Conservation (phyloP, 164 flowering plant genomes). For the Chloranthus sessilifolius region DNA sequence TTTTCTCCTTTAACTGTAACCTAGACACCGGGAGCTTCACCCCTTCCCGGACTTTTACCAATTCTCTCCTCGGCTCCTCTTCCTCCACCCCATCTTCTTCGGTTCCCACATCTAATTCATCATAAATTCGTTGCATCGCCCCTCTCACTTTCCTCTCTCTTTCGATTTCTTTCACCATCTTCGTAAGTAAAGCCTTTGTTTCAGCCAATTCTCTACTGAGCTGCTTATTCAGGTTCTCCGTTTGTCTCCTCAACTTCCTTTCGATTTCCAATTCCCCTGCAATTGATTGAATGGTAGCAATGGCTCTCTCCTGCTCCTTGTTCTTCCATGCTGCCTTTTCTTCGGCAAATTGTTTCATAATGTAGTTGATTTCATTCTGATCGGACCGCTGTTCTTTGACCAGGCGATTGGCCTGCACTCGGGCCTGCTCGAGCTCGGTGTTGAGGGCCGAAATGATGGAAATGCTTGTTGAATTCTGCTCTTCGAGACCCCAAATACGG, state of each 20-base stretch:
- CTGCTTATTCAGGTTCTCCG: slow-evolving; percentile 81
- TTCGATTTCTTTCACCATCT: slow-evolving; percentile 62
- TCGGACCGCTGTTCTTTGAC: slow-evolving; percentile 67
- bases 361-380: slow-evolving; percentile 45
- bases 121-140: slow-evolving; percentile 61
- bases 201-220: slow-evolving; percentile 76
- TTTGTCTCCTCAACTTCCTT: slow-evolving; percentile 67
- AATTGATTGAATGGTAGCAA: slow-evolving; percentile 62
- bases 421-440: slow-evolving; percentile 83
- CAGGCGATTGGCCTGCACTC: slow-evolving; percentile 60
- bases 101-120: slow-evolving; percentile 60
- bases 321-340: slow-evolving; percentile 81
- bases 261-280: slow-evolving; percentile 77
- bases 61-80: slow-evolving; percentile 58
- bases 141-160: slow-evolving; percentile 71
- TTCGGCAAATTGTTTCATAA: slow-evolving; percentile 71
- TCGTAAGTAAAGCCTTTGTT: slow-evolving; percentile 49
- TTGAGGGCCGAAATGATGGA: slow-evolving; percentile 79
- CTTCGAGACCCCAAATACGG: slow-evolving; percentile 75
- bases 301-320: slow-evolving; percentile 55
- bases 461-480: slow-evolving; percentile 67
- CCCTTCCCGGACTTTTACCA: slow-evolving; percentile 53
- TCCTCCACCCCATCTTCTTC: slow-evolving; percentile 65
- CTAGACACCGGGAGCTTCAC: slow-evolving; percentile 83
- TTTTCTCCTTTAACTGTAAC: slow-evolving; percentile 85